Conservation (phyloP, 768 basidiomycete species). For the Russula vinacea region DNA sequence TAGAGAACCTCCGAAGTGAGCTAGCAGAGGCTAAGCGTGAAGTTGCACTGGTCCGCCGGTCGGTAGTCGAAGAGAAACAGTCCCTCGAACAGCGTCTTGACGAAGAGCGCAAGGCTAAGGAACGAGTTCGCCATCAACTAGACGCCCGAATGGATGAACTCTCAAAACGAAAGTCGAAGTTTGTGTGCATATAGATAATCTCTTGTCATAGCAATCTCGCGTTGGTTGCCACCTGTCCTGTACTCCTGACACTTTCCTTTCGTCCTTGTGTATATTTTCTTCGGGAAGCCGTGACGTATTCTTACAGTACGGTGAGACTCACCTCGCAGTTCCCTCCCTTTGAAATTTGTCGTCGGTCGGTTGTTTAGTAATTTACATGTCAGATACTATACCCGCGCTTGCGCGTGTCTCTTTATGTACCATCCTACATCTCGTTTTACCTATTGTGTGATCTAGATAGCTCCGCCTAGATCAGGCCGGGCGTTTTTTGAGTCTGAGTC, state of each 20-base stretch:
- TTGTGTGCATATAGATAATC: slow-evolving; percentile 78
- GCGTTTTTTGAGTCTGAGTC: neutral
- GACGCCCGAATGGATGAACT: slow-evolving; percentile 87
- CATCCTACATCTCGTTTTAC: slow-evolving; percentile 17
- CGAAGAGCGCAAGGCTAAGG: slow-evolving; percentile 86
- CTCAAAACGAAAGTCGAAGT: slow-evolving; percentile 83
- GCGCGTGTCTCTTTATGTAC: slow-evolving; percentile 20
- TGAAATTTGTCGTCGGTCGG: slow-evolving; percentile 1
- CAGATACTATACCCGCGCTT: slow-evolving; percentile 26
- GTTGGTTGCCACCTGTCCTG: slow-evolving; percentile 7
- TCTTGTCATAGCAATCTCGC: slow-evolving; percentile 23
- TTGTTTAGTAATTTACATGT: slow-evolving; percentile 25
- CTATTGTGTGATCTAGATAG: slow-evolving; percentile 21
- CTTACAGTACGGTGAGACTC: neutral
- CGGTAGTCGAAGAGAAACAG: slow-evolving; percentile 86
- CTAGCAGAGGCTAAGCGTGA: slow-evolving; percentile 77
- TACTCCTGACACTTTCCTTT: slow-evolving; percentile 9
- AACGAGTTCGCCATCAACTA: slow-evolving; percentile 81
- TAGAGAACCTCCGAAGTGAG: slow-evolving; percentile 67
- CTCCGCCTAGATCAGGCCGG: slow-evolving; percentile 2
- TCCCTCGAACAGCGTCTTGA: slow-evolving; percentile 77
- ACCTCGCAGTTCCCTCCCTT: neutral
- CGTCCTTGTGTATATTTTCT: neutral
- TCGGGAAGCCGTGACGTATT: slow-evolving; percentile 8
- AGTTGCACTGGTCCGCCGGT: slow-evolving; percentile 69